Evolutionary conservation across 2,329 filamentous ascomycete species (phyloP), one percentile per base, ranked within the genome.

Genomic region (Cladosporium sp.): DNA sequence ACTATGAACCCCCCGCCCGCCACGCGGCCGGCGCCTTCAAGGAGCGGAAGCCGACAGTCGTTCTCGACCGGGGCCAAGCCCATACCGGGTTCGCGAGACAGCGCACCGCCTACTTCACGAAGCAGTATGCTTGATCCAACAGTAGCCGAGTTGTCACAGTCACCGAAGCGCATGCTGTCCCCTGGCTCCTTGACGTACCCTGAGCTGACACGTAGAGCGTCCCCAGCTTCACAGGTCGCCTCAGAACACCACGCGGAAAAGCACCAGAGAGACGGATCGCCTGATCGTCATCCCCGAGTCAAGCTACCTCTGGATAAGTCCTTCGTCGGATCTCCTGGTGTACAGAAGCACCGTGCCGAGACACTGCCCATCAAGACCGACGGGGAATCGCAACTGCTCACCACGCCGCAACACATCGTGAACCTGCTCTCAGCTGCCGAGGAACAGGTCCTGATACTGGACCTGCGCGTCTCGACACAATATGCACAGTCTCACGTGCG

Each of bases 391-490:
- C 69, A 72, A 3, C 57, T 67, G 4, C 66, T 79, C 63, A 70
- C 72, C 9, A 74, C 75, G 3, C 69, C 76, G 4, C 73, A 78
- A 57, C 71, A 76, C 57, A 62, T 78, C 11, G 65, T 75, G 53
- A 77, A 74, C 54, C 67, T 80, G 4, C 62, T 79, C 6, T 68
- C 74, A 41, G 73, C 74, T 33, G 65, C 69, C 9, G 54, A 68
- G n/a, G 72, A 79, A 38, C 70, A 79, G 43, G 70, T 88, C 0
- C 73, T 98, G 32, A 67, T 97, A 1, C 74, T 98, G 4, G 93
- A 98, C 67, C 80, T 97, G 18, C 83, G 93, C 37, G 90, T 95
- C 0, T 88, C 85, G 28, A 89, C 90, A 16, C 89, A 92, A 59
- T 96, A 86, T 65, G 80, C 84, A 1, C 77, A 81, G 43, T 84